Conservation (phyloP, 352 stramenopile genomes). For the Phytophthora pinifolia region DNA sequence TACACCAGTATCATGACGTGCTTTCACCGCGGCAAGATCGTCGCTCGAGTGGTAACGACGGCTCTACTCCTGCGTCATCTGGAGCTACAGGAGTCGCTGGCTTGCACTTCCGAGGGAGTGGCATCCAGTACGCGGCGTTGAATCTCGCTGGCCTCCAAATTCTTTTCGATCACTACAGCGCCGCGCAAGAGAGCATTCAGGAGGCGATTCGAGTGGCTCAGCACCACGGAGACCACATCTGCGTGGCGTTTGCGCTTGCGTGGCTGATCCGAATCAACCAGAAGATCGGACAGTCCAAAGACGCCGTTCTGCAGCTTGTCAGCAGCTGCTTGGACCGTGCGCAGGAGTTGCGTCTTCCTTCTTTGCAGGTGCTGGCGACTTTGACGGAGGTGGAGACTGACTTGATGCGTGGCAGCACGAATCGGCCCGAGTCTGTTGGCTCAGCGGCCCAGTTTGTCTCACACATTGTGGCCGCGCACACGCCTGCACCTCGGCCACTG, state of each 20-base stretch:
- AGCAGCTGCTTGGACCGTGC: constrained; percentile 57
- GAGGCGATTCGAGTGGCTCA: constrained; percentile 93
- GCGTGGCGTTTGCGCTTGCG: constrained; percentile 90
- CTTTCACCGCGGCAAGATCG: constrained; percentile 55
- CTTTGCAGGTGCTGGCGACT: constrained; percentile 47
- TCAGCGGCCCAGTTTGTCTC: constrained; percentile 28
- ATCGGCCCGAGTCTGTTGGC: constrained; percentile 9
- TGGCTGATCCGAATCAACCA: constrained; percentile 84
- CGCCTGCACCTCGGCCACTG: constrained; percentile 37
- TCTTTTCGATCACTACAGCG: constrained; percentile 73
- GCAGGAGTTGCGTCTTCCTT: constrained; percentile 54
- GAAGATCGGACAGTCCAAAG: constrained; percentile 57
- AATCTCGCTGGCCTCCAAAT: constrained; percentile 89
- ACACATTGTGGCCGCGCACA: constrained; percentile 32
- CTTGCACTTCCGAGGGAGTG: constrained; percentile 58
- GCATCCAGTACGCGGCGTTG: constrained; percentile 91
- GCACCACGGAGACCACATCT: constrained; percentile 91
- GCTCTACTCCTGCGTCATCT: constrained; percentile 11
- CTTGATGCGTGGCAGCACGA: constrained; percentile 31
- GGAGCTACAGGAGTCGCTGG: constrained; percentile 4
- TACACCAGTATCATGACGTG: constrained; percentile 95
- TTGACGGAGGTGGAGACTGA: constrained; percentile 57
- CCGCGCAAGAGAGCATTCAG: constrained; percentile 86
- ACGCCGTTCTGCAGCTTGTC: constrained; percentile 48
- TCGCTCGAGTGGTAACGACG: constrained; percentile 12